Conservation (phyloP, 2,329 filamentous ascomycete genomes). For the Claviceps africana region DNA sequence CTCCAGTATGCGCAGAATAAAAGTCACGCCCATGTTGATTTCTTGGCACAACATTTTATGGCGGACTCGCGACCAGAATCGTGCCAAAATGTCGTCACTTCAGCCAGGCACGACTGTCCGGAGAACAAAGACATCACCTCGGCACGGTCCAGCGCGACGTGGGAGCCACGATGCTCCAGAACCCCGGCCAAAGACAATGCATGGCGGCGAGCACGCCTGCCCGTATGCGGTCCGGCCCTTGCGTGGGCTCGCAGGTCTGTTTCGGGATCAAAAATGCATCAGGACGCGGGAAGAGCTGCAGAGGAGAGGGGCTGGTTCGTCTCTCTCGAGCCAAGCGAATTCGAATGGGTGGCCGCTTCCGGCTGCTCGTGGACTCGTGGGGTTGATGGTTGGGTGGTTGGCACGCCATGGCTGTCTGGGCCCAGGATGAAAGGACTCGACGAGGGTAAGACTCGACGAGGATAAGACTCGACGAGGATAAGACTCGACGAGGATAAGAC, state of each 20-base stretch:
- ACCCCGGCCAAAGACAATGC: not conserved
- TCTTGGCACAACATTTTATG: not conserved
- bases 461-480: too few relatives aligned
- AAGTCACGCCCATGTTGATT: not conserved
- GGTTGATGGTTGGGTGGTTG: not conserved
- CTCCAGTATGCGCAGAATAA: not conserved
- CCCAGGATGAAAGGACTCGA: not conserved
- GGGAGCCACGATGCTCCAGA: not conserved
- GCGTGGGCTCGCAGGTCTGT: not conserved
- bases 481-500: too few relatives aligned
- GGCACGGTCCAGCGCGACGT: not conserved
- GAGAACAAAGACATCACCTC: not conserved
- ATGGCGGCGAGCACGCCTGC: not conserved
- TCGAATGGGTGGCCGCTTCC: not conserved
- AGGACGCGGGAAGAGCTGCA: not conserved
- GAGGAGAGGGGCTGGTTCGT: not conserved
- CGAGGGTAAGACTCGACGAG: too few relatives aligned
- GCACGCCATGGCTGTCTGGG: not conserved
- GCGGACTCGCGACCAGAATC: not conserved
- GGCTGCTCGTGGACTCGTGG: not conserved
- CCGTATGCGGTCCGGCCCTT: not conserved
- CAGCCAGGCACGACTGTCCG: not conserved
- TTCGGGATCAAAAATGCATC: not conserved
- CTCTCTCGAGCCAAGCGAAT: not conserved
- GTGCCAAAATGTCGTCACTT: not conserved